phyloP scores from a whole-genome alignment of 1,284 basidiomycete genomes.

The Tetrapyrgos nigripes region DNA sequence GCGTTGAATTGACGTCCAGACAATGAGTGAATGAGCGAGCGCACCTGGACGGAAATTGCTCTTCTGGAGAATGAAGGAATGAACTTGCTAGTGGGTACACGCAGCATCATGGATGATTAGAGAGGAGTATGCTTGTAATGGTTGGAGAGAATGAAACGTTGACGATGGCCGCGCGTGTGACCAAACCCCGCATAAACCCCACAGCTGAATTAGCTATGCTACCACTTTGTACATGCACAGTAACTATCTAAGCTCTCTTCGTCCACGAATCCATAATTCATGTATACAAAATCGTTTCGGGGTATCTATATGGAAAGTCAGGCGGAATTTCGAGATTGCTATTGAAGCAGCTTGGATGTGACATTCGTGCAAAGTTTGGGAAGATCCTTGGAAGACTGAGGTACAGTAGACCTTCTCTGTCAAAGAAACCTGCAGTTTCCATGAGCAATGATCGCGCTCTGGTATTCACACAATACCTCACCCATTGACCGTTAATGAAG shows the following conservation, averaged over 20 bases:
- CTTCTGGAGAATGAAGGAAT: slow-evolving; percentile 40
- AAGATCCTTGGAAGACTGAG: neutral
- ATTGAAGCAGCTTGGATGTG: neutral
- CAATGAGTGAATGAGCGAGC: slow-evolving; percentile 4
- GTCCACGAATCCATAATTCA: slow-evolving; percentile 52
- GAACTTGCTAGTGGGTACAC: slow-evolving; percentile 29
- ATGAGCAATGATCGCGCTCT: too few species aligned
- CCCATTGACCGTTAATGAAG: slow-evolving; percentile 1
- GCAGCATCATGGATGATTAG: slow-evolving; percentile 21
- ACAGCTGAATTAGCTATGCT: neutral
- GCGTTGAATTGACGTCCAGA: slow-evolving; percentile 13
- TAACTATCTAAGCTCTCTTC: neutral
- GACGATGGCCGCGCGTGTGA: neutral
- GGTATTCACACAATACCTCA: neutral
- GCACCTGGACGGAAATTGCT: slow-evolving; percentile 69
- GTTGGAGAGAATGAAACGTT: neutral
- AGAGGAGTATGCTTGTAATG: neutral
- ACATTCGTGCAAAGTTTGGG: slow-evolving; percentile 1
- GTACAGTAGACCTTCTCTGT: neutral
- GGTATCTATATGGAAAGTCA: slow-evolving; percentile 35
- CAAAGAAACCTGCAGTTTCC: too few species aligned
- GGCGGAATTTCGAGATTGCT: slow-evolving; percentile 33
- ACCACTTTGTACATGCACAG: neutral
- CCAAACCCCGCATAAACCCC: neutral
- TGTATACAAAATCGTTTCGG: slow-evolving; percentile 48